Conservation (phyloP, 1,139 yeast species). For the Debaryomycetaceae sp. region DNA sequence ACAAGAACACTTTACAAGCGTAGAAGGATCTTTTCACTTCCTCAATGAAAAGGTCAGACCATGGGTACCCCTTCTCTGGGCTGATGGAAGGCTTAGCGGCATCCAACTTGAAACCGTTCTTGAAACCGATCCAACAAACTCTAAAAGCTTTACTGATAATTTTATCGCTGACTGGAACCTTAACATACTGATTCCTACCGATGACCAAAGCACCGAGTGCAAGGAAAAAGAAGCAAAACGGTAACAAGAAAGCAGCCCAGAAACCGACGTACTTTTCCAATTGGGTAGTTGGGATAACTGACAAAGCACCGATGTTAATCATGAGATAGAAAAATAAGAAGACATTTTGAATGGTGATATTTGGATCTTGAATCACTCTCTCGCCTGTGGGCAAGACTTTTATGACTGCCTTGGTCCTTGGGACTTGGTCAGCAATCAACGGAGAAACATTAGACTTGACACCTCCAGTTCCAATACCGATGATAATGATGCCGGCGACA, state of each 20-base stretch:
- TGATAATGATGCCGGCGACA: conserved; percentile 59
- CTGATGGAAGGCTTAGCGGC: conserved; percentile 53
- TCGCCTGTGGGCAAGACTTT: conserved; percentile 34
- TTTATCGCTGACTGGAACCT: conserved; percentile 61
- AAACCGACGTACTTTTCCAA: conserved; percentile 36
- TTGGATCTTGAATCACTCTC: conserved; percentile 38
- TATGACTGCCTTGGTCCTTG: conserved; percentile 36
- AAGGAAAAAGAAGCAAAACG: conserved; percentile 63
- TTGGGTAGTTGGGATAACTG: conserved; percentile 42
- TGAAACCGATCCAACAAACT: conserved; percentile 43
- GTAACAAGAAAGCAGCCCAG: conserved; percentile 51
- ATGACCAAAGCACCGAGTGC: conserved; percentile 53
- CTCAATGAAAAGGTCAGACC: conserved; percentile 62
- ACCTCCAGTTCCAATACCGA: conserved; percentile 81
- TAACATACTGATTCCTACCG: conserved; percentile 57
- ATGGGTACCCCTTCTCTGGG: conserved; percentile 44
- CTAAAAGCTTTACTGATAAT: conserved; percentile 56
- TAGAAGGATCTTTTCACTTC: conserved; percentile 55
- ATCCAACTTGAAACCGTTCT: conserved; percentile 49
- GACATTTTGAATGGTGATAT: conserved; percentile 39
- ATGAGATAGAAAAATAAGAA: conserved; percentile 42
- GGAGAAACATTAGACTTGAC: conserved; percentile 80
- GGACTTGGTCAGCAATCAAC: conserved; percentile 71
- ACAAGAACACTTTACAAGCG: conserved; percentile 62
- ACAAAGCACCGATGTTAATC: conserved; percentile 40